Conservation (phyloP, 1,139 yeast genomes). For the Yamadazyma oceani region DNA sequence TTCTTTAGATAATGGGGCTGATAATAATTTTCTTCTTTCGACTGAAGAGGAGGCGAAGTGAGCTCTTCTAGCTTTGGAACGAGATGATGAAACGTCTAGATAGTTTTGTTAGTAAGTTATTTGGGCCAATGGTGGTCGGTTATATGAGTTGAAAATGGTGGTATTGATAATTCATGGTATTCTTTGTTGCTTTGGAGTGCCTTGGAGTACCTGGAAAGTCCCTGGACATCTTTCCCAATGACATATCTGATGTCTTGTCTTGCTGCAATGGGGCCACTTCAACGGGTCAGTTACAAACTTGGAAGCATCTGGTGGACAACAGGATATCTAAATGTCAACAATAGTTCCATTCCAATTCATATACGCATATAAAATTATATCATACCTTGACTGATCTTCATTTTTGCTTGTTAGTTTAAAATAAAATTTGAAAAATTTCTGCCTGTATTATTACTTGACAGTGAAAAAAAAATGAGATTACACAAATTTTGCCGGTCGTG, state of each 20-base stretch:
- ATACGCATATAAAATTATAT: slow-evolving; percentile 1
- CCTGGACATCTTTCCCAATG: no score
- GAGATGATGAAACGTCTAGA: slow-evolving; percentile 96
- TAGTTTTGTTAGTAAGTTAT: slow-evolving; percentile 30
- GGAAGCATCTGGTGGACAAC: no score
- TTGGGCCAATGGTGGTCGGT: neutral
- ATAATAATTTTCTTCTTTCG: slow-evolving; percentile 90
- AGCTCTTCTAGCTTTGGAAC: slow-evolving; percentile 99
- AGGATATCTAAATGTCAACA: no score
- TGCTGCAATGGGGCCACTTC: no score
- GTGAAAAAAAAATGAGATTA: neutral
- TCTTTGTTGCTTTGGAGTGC: no score
- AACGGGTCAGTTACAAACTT: no score
- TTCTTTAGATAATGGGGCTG: slow-evolving; percentile 99
- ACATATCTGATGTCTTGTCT: no score
- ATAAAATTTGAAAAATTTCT: slow-evolving; percentile 1
- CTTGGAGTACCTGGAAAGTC: no score
- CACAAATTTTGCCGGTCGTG: no score
- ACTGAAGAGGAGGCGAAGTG: slow-evolving; percentile 98
- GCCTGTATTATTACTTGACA: neutral
- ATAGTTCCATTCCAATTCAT: neutral
- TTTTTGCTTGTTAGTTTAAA: slow-evolving; percentile 1
- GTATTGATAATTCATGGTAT: no score
- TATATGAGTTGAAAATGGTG: no score
- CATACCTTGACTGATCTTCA: slow-evolving; percentile 4